Conservation (phyloP, 495 filamentous ascomycete species). For the Geoglossum glabrum region DNA sequence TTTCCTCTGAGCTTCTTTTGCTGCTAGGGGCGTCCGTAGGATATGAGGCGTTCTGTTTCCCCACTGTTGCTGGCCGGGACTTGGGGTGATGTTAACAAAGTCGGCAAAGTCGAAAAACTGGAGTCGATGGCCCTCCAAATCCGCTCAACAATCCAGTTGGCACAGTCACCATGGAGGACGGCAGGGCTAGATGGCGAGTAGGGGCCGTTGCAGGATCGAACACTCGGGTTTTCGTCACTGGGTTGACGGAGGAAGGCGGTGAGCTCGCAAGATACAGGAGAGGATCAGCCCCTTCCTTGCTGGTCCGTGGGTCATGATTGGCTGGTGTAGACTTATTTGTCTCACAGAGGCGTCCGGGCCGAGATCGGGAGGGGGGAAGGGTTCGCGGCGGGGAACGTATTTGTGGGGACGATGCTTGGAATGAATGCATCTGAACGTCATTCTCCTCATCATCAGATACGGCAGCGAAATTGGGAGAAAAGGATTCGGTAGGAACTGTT, state of each 20-base stretch:
- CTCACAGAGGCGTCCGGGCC: slow-evolving; percentile 14
- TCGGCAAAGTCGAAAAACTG: slow-evolving; percentile 85
- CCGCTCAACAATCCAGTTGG: slow-evolving; percentile 45
- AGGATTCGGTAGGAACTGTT: slow-evolving; percentile 38
- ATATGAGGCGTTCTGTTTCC: slow-evolving; percentile 36
- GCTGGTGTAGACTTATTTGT: slow-evolving; percentile 6
- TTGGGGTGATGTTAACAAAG: slow-evolving; percentile 92
- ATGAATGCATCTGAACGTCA: slow-evolving; percentile 56
- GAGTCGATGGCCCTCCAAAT: slow-evolving; percentile 34
- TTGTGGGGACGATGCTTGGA: slow-evolving; percentile 21
- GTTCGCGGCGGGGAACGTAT: slow-evolving; percentile 20
- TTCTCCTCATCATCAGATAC: slow-evolving; percentile 64
- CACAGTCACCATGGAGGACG: slow-evolving; percentile 79
- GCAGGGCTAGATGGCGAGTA: slow-evolving; percentile 51
- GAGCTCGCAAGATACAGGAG: slow-evolving; percentile 84
- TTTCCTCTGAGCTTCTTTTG: slow-evolving; percentile 34
- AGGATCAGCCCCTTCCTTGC: slow-evolving; percentile 76
- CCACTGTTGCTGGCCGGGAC: slow-evolving; percentile 73
- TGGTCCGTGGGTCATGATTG: slow-evolving; percentile 14
- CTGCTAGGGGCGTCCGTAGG: slow-evolving; percentile 35
- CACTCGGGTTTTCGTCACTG: slow-evolving; percentile 21
- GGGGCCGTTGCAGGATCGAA: slow-evolving; percentile 78
- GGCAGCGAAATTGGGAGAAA: slow-evolving; percentile 38
- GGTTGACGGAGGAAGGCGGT: slow-evolving; percentile 63
- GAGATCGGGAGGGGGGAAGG: slow-evolving; percentile 13